Evolutionary conservation across 148 eudicot genomes (phyloP).

Genomic region (Chenopodium album): DNA sequence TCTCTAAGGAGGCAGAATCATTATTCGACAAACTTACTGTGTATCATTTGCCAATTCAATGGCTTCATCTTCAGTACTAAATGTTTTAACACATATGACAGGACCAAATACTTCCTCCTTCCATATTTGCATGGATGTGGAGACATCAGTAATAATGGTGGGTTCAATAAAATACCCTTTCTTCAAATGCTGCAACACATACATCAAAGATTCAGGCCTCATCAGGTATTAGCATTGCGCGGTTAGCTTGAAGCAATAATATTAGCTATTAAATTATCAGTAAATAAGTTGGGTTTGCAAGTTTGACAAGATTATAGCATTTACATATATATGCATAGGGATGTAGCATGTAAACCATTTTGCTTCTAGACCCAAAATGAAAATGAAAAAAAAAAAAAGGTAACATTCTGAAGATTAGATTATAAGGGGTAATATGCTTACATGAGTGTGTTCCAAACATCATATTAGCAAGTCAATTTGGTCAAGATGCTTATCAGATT

Average conservation of each 20-base stretch:
- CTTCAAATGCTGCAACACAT: constrained; percentile 59
- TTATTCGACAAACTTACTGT: constrained; percentile 42
- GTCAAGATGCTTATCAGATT: neutral
- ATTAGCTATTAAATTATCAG: neutral
- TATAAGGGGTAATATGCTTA: neutral
- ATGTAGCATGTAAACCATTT: neutral
- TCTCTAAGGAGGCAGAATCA: neutral
- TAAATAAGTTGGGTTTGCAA: neutral
- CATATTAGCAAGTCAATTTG: neutral
- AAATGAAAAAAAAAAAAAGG: neutral
- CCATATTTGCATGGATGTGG: constrained; percentile 98
- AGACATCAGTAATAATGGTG: constrained; percentile 67
- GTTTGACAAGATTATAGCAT: neutral
- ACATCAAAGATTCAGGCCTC: constrained; percentile 7
- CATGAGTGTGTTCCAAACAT: neutral
- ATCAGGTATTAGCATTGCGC: neutral
- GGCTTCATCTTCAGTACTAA: constrained; percentile 90
- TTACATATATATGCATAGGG: neutral
- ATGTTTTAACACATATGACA: constrained; percentile 91
- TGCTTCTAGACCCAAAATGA: neutral
- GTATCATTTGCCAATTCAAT: constrained; percentile 94
- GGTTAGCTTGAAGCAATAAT: neutral
- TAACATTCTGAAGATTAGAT: neutral
- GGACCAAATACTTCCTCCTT: constrained; percentile 99
- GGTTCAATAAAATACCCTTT: constrained; percentile 80